phyloP scores from a whole-genome alignment of 192 early-diverging fungal genomes.

The Obelidium mucronatum region DNA sequence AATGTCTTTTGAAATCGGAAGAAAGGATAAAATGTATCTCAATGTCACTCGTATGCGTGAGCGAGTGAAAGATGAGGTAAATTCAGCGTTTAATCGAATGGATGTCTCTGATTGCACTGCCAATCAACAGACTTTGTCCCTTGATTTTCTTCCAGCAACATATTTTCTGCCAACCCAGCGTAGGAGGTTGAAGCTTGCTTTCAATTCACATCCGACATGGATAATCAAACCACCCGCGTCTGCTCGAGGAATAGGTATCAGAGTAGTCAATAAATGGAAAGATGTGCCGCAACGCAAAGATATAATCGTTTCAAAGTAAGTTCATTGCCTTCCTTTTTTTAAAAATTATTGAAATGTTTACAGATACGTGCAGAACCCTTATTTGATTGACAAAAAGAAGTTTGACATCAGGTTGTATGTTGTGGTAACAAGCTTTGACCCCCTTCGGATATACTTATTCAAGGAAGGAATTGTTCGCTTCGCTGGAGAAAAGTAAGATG shows the following conservation, averaged over 20 bases:
- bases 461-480: constrained; percentile 52
- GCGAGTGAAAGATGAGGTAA: constrained; percentile 33
- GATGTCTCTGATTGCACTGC: background rate
- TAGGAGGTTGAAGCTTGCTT: constrained; percentile 37
- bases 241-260: constrained; percentile 56
- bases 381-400: constrained; percentile 51
- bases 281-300: constrained; percentile 48
- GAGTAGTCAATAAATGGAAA: constrained; percentile 45
- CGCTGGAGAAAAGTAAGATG: constrained; percentile 47
- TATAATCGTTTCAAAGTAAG: constrained; percentile 45
- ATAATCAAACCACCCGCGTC: constrained; percentile 62
- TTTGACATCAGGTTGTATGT: constrained; percentile 58
- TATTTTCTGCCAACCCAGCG: constrained; percentile 47
- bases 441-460: constrained; percentile 48
- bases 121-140: constrained; percentile 1
- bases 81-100: too few relatives aligned
- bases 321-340: background rate
- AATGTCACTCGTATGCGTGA: constrained; percentile 33
- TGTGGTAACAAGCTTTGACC: constrained; percentile 55
- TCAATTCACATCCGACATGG: constrained; percentile 44
- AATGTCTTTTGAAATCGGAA: constrained; percentile 56
- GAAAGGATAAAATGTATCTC: constrained; percentile 54
- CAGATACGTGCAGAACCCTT: constrained; percentile 52
- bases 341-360: background rate
- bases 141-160: constrained; percentile 54